Percentiles rank a stretch among this genome's conserved stretches.
phyloP scores from a whole-genome alignment of 2,329 filamentous ascomycete species.

The Fonsecaea erecta region DNA sequence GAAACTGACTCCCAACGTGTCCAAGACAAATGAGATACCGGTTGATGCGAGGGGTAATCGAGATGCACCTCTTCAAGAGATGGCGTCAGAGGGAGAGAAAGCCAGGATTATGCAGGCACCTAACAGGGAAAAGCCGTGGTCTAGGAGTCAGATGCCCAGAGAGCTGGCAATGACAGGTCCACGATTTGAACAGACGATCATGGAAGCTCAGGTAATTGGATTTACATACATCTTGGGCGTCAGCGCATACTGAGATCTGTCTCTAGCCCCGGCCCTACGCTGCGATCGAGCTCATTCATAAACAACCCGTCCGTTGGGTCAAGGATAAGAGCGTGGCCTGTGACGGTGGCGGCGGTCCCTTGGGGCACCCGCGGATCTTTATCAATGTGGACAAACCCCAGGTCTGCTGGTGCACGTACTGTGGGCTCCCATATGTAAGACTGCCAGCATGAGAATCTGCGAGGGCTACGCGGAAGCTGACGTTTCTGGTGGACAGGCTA shows the following conservation, averaged over 20 bases:
- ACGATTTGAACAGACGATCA: conserved; percentile 95
- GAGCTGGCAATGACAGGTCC: conserved; percentile 88
- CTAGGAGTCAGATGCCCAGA: conserved; percentile 79
- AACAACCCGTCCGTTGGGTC: conserved; percentile 91
- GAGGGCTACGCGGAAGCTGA: conserved; percentile 16
- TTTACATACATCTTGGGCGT: conserved; percentile 35
- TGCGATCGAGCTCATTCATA: conserved; percentile 94
- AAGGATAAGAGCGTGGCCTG: conserved; percentile 81
- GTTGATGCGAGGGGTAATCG: conserved; percentile 53
- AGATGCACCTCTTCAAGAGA: conserved; percentile 62
- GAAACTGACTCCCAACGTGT: conserved; percentile 59
- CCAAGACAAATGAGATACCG: conserved; percentile 64
- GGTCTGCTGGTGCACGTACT: conserved; percentile 89
- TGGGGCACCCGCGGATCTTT: conserved; percentile 90
- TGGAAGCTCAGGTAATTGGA: conserved; percentile 77
- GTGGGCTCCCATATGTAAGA: conserved; percentile 88
- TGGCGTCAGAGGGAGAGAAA: conserved; percentile 59
- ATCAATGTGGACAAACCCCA: conserved; percentile 98
- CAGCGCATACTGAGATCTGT: conserved; percentile 25
- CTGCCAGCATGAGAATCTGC: conserved; percentile 25
- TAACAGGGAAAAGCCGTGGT: conserved; percentile 82
- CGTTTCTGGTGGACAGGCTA: conserved; percentile 64
- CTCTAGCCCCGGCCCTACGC: conserved; percentile 81
- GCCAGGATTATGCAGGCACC: conserved; percentile 75
- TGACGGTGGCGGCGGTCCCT: conserved; percentile 87